Evolutionary conservation across 305 asterid genomes (phyloP), one percentile per base, ranked within the genome.

Genomic region (Fraxinus latifolia): DNA sequence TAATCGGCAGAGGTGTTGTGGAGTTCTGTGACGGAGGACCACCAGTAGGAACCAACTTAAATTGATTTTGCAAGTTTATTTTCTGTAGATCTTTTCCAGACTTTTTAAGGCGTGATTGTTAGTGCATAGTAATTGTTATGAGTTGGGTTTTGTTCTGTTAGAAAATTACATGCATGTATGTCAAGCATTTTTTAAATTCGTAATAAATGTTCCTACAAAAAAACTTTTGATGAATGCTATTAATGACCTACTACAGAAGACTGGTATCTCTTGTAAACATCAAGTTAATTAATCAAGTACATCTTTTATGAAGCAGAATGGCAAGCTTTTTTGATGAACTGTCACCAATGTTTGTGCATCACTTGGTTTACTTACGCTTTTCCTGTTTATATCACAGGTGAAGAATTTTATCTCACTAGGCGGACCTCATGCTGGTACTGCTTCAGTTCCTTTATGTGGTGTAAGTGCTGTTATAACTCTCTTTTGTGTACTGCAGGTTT

Each of bases 371-470:
- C 42, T 77, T 72, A 76, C 5, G 5, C 44, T 5, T 17, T 82
- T 82, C 58, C 36, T 31, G 12, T 77, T 32, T 17, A 5, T 25
- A 4, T 76, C 78, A 81, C 89, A 95, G 99, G 97, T 95, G 32
- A 92, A 90, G 88, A 95, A 94, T 81, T 91, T 92, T 31, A 83
- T 94, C 58, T 94, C 99, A 83, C 86, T 95, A 7, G 99, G 97
- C 81, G 98, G 99, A 78, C 99, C 99, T 79, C 99, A 95, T 89
- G 97, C 98, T 19, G 99, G 99, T 76, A 95, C 96, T 78, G 99
- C 99, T 87, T 95, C 99, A 33, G 97, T 94, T 88, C 99, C 99
- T 79, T 90, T 95, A 60, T 95, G 99, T 84, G 99, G 99, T 53
- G 99, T 95, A 90, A 88, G 97, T 91, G 84, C 65, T 74, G 78